Evolutionary conservation across 805 yeast genomes (phyloP).

Genomic region (Candida taoyuanica): DNA sequence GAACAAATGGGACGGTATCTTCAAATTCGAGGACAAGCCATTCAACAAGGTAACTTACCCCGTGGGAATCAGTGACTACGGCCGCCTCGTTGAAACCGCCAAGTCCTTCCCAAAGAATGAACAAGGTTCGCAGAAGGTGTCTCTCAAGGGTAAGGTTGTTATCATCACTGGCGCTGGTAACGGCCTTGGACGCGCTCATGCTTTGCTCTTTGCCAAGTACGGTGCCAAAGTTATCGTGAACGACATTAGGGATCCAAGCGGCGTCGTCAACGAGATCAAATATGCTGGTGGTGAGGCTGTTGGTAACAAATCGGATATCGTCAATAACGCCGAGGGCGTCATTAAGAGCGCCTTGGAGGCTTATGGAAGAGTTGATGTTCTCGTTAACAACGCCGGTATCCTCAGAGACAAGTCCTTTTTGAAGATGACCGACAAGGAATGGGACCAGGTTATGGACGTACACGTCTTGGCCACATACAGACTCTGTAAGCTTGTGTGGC

Average conservation of each 20-base stretch:
- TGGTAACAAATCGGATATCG: conserved; percentile 79
- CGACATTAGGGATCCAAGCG: conserved; percentile 72
- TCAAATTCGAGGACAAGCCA: conserved; percentile 54
- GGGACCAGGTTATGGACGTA: conserved; percentile 76
- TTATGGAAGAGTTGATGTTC: conserved; percentile 80
- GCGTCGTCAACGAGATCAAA: conserved; percentile 70
- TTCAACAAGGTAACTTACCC: conserved; percentile 65
- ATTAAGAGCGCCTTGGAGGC: conserved; percentile 69
- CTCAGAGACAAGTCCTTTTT: conserved; percentile 83
- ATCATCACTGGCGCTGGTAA: conserved; percentile 93
- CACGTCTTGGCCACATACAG: conserved; percentile 80
- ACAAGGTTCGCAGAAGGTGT: conserved; percentile 52
- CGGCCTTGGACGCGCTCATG: conserved; percentile 91
- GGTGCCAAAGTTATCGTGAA: conserved; percentile 96
- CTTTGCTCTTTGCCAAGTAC: conserved; percentile 75
- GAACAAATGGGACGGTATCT: conserved; percentile 56
- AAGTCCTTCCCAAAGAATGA: conserved; percentile 49
- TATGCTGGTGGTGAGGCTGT: conserved; percentile 76
- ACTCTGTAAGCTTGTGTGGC: conserved; percentile 90
- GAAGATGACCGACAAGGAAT: conserved; percentile 79
- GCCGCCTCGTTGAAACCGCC: conserved; percentile 49
- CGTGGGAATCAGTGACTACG: conserved; percentile 64
- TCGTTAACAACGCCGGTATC: conserved; percentile 93
- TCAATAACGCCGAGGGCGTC: conserved; percentile 66
- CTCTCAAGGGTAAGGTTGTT: conserved; percentile 79